Evolutionary conservation across 257 asterid species (phyloP), one percentile per base, ranked within the genome.

Genomic region (Capsicum rhomboideum): DNA sequence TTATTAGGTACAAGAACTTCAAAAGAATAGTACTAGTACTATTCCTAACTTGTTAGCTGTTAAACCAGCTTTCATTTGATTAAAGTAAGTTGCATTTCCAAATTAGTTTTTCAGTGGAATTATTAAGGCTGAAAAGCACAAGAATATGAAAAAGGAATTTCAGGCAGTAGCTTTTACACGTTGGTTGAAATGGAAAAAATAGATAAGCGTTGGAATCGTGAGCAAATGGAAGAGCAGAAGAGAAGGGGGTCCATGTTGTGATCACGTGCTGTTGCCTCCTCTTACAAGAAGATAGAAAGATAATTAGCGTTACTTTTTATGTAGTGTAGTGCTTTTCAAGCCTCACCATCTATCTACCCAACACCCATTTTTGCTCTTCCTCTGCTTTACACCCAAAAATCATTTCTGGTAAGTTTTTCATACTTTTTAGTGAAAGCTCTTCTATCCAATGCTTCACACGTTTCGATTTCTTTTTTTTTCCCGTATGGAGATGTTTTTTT

Each of bases 241-340:
- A 34, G 34, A 28, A 31, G 69, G 52, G 87, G 88, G 85, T 86
- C 88, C 89, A 83, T 82, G 82, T 85, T 84, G 83, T 80, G n/a
- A 71, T 86, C 92, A 89, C 90, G 92, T 89, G 92, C 55, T 75
- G 64, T 56, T 89, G 88, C 86, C 86, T 74, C 63, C 11, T 55
- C 28, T 75, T 20, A 23, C 26, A 53, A 4, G 69, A 63, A 63
- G 69, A 21, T 61, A 61, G 1, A 72, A 44, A 13, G 3, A 64
- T 63, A 40, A n/a, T 85, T 81, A 20, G 34, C 83, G 37, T 16
- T 46, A 77, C 72, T 74, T 67, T 56, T 40, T 16, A 4, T 54
- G 54, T 28, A 37, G 34, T 79, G 26, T 31, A 53, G 18, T 71
- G 29, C 20, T 26, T 78, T 23, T 61, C 53, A 26, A 61, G 20